A percentile compares a stretch with the other conserved stretches of the same genome.
These are phyloP conservation scores for Xanthoconium purpureum DNA, from an alignment of 768 basidiomycete species.

Conservation along the genomic window DNA sequence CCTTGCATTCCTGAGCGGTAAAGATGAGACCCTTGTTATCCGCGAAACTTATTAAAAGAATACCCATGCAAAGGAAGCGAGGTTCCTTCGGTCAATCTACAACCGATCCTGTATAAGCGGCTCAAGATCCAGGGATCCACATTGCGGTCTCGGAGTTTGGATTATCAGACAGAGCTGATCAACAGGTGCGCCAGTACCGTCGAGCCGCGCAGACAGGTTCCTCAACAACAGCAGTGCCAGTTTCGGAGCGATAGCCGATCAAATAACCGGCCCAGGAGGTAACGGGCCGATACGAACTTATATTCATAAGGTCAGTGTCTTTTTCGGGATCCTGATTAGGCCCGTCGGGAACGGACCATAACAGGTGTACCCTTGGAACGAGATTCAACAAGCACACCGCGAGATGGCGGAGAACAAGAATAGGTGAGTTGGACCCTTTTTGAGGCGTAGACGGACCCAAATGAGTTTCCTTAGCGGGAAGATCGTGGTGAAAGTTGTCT, in stretches of 20 bases:
- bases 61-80: conserved; percentile 42
- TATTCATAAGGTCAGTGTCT: conserved; percentile 65
- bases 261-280: conserved; percentile 58
- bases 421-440: conserved; percentile 29
- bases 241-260: conserved; percentile 54
- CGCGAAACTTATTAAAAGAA: conserved; percentile 22
- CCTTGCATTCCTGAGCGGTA: conserved; percentile 66
- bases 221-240: conserved; percentile 27
- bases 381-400: conserved; percentile 75
- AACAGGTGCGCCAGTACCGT: conserved; percentile 39
- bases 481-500: conserved; percentile 28
- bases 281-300: conserved; percentile 64
- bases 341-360: conserved; percentile 12
- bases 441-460: not conserved
- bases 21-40: conserved; percentile 12
- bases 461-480: conserved; percentile 27
- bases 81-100: conserved; percentile 53
- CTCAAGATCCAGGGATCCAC: conserved; percentile 88
- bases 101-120: conserved; percentile 75
- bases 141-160: conserved; percentile 65
- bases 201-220: not conserved
- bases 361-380: conserved; percentile 76
- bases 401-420: conserved; percentile 81
- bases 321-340: conserved; percentile 9
- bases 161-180: conserved; percentile 76